Evolutionary conservation across 1,284 basidiomycete genomes (phyloP).

Genomic region (Omphalotus olearius): DNA sequence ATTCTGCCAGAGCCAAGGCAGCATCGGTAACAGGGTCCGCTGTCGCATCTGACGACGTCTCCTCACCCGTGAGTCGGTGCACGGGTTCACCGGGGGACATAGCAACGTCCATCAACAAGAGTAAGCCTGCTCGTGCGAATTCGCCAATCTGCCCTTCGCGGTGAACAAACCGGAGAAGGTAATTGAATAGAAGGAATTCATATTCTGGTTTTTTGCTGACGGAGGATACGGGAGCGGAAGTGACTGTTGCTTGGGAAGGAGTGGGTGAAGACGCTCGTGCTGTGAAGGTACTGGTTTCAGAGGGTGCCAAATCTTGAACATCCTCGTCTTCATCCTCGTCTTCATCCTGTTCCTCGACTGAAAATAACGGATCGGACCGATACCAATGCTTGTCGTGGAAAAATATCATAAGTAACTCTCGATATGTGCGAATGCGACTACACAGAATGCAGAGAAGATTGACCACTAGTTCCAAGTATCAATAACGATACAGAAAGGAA

Average conservation of each 20-base stretch:
- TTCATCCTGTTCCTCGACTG: slow-evolving; percentile 68
- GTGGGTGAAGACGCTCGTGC: slow-evolving; percentile 45
- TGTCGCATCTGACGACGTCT: slow-evolving; percentile 19
- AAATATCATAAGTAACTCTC: slow-evolving; percentile 92
- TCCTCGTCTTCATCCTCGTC: slow-evolving; percentile 43
- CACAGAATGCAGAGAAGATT: slow-evolving; percentile 89
- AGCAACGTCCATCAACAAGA: slow-evolving; percentile 93
- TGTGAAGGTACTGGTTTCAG: slow-evolving; percentile 15
- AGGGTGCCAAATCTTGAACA: slow-evolving; percentile 22
- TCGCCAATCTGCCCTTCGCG: slow-evolving; percentile 93
- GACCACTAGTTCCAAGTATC: slow-evolving; percentile 53
- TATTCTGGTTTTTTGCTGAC: slow-evolving; percentile 75
- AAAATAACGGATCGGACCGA: slow-evolving; percentile 61
- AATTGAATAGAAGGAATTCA: slow-evolving; percentile 93
- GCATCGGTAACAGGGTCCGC: slow-evolving; percentile 77
- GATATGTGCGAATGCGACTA: slow-evolving; percentile 84
- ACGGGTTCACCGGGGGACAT: slow-evolving; percentile 68
- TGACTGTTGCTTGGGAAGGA: slow-evolving; percentile 56
- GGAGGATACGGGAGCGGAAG: slow-evolving; percentile 41
- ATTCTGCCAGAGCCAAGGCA: slow-evolving; percentile 83
- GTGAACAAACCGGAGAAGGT: slow-evolving; percentile 92
- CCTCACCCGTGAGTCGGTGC: slow-evolving; percentile 34
- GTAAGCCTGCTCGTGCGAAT: slow-evolving; percentile 86
- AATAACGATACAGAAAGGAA: slow-evolving; percentile 7
- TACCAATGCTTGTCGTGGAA: slow-evolving; percentile 91